Evolutionary conservation across 306 rosid species (phyloP).

Genomic region (Corylus americana): DNA sequence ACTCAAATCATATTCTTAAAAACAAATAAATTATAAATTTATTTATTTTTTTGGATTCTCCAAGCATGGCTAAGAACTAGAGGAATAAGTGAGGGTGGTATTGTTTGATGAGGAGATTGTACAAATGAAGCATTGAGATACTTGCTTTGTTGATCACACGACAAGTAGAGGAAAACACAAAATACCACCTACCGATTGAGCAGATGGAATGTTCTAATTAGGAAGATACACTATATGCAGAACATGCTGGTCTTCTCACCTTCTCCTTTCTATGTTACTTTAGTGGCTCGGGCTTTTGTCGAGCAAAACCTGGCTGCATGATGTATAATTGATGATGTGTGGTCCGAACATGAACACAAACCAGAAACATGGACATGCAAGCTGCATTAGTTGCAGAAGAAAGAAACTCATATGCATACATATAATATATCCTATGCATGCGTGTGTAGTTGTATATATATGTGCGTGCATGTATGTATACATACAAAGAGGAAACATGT

Average conservation of each 20-base stretch:
- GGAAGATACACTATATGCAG: too few species aligned
- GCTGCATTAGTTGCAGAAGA: slow-evolving; percentile 37
- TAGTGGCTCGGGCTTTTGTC: slow-evolving; percentile 60
- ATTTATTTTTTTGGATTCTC: background rate
- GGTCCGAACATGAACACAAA: slow-evolving; percentile 37
- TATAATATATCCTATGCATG: background rate
- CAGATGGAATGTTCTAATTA: too few species aligned
- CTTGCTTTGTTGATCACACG: slow-evolving; percentile 3
- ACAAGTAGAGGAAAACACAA: slow-evolving; percentile 10
- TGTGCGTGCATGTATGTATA: background rate
- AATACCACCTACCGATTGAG: background rate
- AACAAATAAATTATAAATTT: background rate
- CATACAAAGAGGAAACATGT: background rate
- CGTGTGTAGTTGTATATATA: background rate
- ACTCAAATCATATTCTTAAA: slow-evolving; percentile 9
- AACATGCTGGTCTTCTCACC: background rate
- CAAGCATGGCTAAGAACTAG: background rate
- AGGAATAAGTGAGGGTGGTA: too few species aligned
- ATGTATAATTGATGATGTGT: slow-evolving; percentile 27
- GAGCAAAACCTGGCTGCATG: slow-evolving; percentile 91
- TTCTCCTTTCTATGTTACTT: slow-evolving; percentile 33
- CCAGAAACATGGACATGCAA: slow-evolving; percentile 40
- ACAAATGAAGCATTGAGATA: too few species aligned
- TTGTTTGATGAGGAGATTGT: too few species aligned
- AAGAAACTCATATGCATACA: slow-evolving; percentile 14